Evolutionary conservation across 169 alveolate genomes (phyloP).

Genomic region (Plasmodium fragile): DNA sequence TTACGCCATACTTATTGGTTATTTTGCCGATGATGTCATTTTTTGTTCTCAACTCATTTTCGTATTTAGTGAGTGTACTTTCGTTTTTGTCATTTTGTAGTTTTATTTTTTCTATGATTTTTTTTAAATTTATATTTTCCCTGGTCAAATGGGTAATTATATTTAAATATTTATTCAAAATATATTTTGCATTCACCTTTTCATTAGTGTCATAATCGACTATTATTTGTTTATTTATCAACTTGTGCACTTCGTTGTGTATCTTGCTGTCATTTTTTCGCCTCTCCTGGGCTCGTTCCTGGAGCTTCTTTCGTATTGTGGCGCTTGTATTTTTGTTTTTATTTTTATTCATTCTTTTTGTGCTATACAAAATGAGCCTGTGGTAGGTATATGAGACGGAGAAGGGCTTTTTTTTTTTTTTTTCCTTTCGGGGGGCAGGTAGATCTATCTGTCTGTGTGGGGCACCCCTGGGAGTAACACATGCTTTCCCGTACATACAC

Average conservation of each 20-base stretch:
- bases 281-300: conserved; percentile 29
- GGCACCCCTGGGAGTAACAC: background rate
- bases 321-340: conserved; percentile 26
- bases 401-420: background rate
- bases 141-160: conserved; percentile 43
- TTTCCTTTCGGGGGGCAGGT: too few relatives aligned
- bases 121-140: conserved; percentile 72
- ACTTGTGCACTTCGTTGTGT: conserved; percentile 44
- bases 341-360: conserved; percentile 4
- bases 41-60: conserved; percentile 60
- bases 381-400: background rate
- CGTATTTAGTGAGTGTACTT: conserved; percentile 34
- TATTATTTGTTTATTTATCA: conserved; percentile 65
- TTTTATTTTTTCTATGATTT: conserved; percentile 27
- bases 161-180: conserved; percentile 56
- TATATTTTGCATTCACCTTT: conserved; percentile 43
- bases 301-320: conserved; percentile 28
- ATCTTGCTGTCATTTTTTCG: conserved; percentile 10
- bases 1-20: background rate
- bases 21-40: conserved; percentile 41
- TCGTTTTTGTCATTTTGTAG: conserved; percentile 16
- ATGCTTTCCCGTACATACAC: background rate
- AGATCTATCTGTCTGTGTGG: background rate
- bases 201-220: conserved; percentile 57
- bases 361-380: background rate